A percentile compares a stretch with the other conserved stretches of the same genome.
phyloP scores from a whole-genome alignment of 2,329 filamentous ascomycete species.

The Dactylonectria macrodidyma region DNA sequence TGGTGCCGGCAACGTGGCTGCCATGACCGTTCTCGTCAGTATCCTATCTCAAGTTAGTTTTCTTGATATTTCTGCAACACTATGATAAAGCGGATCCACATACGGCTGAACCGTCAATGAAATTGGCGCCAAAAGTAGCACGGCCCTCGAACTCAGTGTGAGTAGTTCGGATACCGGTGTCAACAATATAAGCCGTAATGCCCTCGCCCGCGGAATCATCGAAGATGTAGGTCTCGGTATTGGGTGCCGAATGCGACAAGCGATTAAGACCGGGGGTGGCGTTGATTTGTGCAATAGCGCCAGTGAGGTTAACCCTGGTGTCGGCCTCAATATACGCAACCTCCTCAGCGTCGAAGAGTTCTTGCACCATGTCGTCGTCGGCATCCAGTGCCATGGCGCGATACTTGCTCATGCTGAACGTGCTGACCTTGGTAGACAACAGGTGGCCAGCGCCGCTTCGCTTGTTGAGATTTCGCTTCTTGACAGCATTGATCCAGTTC shows the following conservation, averaged over 20 bases:
- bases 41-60: constrained; percentile 51
- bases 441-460: constrained; percentile 62
- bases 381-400: constrained; percentile 68
- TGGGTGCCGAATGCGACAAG: constrained; percentile 61
- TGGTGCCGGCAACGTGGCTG: constrained; percentile 74
- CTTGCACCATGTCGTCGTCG: constrained; percentile 64
- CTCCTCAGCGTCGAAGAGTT: constrained; percentile 64
- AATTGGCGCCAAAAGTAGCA: constrained; percentile 68
- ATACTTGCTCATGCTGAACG: constrained; percentile 65
- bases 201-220: constrained; percentile 67
- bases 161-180: constrained; percentile 72
- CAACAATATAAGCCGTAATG: constrained; percentile 75
- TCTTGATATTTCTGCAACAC: neutral
- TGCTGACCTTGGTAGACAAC: constrained; percentile 63
- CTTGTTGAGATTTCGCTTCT: constrained; percentile 71
- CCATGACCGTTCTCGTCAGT: constrained; percentile 75
- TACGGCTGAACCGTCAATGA: constrained; percentile 60
- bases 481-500: constrained; percentile 63
- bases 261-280: constrained; percentile 69
- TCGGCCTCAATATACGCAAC: constrained; percentile 71
- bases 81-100: constrained; percentile 41
- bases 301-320: constrained; percentile 60
- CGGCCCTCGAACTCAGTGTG: constrained; percentile 72
- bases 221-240: constrained; percentile 58
- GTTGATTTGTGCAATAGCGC: constrained; percentile 65